phyloP scores from a whole-genome alignment of 176 grass and related monocot genomes.

The Avena atlantica region DNA sequence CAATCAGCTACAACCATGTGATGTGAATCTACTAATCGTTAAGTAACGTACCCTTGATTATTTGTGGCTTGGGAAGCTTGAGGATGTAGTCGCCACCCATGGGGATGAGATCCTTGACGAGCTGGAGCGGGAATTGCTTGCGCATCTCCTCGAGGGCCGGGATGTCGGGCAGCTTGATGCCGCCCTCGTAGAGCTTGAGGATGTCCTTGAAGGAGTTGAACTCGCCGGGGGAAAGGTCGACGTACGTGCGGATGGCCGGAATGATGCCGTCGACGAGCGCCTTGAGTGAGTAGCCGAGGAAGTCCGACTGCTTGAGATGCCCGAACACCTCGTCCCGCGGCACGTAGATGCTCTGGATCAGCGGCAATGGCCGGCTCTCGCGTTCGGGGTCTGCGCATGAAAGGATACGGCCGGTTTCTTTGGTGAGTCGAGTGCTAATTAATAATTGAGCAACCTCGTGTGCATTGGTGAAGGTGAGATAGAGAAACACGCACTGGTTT shows the following conservation, averaged over 20 bases:
- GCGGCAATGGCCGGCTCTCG: background rate
- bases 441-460: too few species aligned
- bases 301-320: slow-evolving; percentile 58
- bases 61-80: slow-evolving; percentile 40
- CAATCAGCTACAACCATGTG: too few species aligned
- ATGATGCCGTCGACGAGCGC: slow-evolving; percentile 41
- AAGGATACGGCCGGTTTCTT: too few species aligned
- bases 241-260: slow-evolving; percentile 40
- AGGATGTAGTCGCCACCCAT: slow-evolving; percentile 49
- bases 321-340: slow-evolving; percentile 62
- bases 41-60: background rate
- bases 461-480: too few species aligned
- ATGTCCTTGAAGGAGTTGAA: slow-evolving; percentile 67
- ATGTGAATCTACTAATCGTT: too few species aligned
- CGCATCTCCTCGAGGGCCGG: slow-evolving; percentile 51
- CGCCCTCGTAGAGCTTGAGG: too few species aligned
- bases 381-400: background rate
- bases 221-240: slow-evolving; percentile 36
- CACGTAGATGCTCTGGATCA: slow-evolving; percentile 49
- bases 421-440: too few species aligned
- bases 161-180: slow-evolving; percentile 41
- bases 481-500: slow-evolving; percentile 20
- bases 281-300: slow-evolving; percentile 51
- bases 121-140: slow-evolving; percentile 49
- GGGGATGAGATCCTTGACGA: slow-evolving; percentile 64